Evolutionary conservation across 768 basidiomycete species (phyloP), one percentile per base, ranked within the genome.

Genomic region (Kwoniella sp.): DNA sequence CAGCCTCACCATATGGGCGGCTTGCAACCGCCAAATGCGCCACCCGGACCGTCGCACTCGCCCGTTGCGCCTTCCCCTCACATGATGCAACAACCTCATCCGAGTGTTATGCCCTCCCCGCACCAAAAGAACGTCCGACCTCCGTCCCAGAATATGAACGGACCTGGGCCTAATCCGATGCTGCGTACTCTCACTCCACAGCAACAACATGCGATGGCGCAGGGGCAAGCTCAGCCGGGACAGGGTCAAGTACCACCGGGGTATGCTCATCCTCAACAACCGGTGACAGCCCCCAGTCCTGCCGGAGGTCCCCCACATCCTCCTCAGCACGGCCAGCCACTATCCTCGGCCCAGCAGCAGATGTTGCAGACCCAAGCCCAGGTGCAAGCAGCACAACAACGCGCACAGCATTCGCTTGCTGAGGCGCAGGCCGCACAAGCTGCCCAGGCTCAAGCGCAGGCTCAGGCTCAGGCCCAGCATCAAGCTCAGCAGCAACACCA

Each of bases 1-100:
- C 59, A 55, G 56, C 59, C 48, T 26, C 37, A 15, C 30, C 54
- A 55, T 15, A 69, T 70, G 29, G 38, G 60, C 48, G 63, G 63
- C 7, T 48, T 73, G n/a, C 69, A 70, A 63, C 63, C 66, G 47
- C 67, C 68, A 4, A 67, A 71, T 54, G 61, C 69, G 12, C 63
- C 69, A 23, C 68, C 73, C 29, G 76, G 73, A 11, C 73, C 76
- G 12, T 71, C 72, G 2, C 74, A 73, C 56, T 72, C 73, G 2
- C 73, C 73, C 20, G 45, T 73, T 12, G 55, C 60, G 5, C 73
- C 76, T 17, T 72, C 72, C 7, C 73, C 71, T 15, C 76, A 73
- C 50, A 65, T 71, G 64, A 72, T 77, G 71, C 73, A 73, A 15
- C 72, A 74, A 53, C 72, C 66, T 25, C 75, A 68, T 57, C 69